Base-by-base conservation (phyloP, 176 grass and related monocot genomes). In the Tillandsia leiboldiana region DNA sequence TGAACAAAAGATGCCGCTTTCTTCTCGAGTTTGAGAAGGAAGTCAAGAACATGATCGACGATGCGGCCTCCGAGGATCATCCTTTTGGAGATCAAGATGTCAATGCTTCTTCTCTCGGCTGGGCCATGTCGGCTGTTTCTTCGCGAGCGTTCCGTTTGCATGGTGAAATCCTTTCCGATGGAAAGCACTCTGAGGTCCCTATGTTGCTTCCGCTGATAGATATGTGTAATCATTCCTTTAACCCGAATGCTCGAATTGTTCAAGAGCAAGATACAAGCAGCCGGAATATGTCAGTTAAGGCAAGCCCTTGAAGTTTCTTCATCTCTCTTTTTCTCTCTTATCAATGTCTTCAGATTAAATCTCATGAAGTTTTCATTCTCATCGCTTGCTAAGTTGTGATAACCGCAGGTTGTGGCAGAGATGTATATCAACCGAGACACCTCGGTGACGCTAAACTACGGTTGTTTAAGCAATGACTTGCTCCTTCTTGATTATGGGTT, bases 211-310 rank as follows among this genome's bases (percentile, higher is more conserved):
- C 94, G 53, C 77, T 99, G 27, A 83, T 99, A 72, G 94, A 99
- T 81, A 93, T 99, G 94, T 99, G 94, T 69, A 99, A 99, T 72
- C 94, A 99, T 76, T 92, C 84, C 73, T 90, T 92, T 78, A 78
- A 67, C 28, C 89, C 89, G 3, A 99, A 87, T 82, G 89, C 89
- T 53, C 64, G 72, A 82, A 97, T 93, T 84, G 79, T 93, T 64
- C 94, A 97, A 70, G 84, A 92, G 63, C 77, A 83, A 79, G 76
- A 85, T 87, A 70, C 79, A 33, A 80, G 81, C 70, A 88, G 75
- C 75, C 80, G 77, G 79, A 82, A 90, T 59, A 81, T 92, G 84
- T 92, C 84, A 54, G 57, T 97, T 65, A 97, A 97, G 86, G 89
- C 78, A 90, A 76, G 82, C 33, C 33, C 33, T 42, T 42, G 33